Base-by-base conservation (phyloP, 495 filamentous ascomycete species). In the Aspergillus bertholletiae region DNA sequence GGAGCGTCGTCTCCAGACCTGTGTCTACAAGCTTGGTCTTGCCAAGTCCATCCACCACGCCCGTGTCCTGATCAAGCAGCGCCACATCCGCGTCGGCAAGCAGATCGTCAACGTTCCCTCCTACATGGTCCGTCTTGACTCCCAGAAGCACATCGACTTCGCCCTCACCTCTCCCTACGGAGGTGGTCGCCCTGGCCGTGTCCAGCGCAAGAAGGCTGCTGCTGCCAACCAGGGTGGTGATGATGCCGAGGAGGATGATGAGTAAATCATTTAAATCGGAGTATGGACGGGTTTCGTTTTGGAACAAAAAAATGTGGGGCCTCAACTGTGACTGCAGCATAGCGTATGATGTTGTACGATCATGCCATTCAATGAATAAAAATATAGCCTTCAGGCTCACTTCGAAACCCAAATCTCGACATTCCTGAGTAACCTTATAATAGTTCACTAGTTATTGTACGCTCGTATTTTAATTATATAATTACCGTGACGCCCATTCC, bases 81-180 rank as follows among this genome's bases (percentile, higher is more conserved):
- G 94, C 64, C 94, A 98, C 82, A 97, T 98, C 80, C 94, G 94
- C 76, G 94, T 98, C 71, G 94, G 94, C 75, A 97, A 97, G 88
- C 94, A 98, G 84, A 97, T 98, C 77, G 94, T 98, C 83, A 98
- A 97, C 77, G 94, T 98, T 24, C 94, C 94, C 49, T 97, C 93
- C 30, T 98, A 95, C 87, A 83, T 98, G 73, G 94, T 98, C 75
- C 94, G 94, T 77, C 90, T 98, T 61, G 94, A 98, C 83, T 96
- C 92, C 65, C 94, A 98, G 84, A 98, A 98, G 88, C 94, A 98
- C 87, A 98, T 98, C 68, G 94, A 98, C 84, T 98, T 98, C 76
- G 85, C 94, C 53, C 86, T 98, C 51, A 94, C 85, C 74, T 97
- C 94, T 64, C 95, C 94, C 66, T 96, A 96, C 71, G 94, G 94